Conservation (phyloP, 1,139 yeast genomes). For the Zygoascus hellenicus region DNA sequence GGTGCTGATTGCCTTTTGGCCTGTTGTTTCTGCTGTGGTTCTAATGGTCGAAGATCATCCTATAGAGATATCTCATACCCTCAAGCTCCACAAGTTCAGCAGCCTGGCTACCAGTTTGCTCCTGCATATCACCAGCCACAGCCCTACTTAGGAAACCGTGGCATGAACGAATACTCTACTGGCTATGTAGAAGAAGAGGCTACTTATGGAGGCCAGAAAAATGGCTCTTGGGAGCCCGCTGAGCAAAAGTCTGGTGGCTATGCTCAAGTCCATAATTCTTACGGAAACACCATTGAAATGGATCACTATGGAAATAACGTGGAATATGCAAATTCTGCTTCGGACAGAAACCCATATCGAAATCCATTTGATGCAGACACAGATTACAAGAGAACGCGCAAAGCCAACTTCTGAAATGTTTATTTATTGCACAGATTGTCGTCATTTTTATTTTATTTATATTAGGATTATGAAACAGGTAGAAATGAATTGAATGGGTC, state of each 20-base stretch:
- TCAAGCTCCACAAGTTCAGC: constrained; percentile 7
- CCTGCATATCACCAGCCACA: constrained; percentile 11
- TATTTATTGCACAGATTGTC: no score
- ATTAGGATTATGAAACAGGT: no score
- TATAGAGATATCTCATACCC: constrained; percentile 2
- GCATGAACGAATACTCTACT: constrained; percentile 16
- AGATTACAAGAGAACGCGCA: no score
- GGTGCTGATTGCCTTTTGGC: constrained; percentile 39
- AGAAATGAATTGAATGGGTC: no score
- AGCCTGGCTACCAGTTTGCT: constrained; percentile 10
- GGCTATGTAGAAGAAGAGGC: constrained; percentile 19
- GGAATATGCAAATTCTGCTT: not conserved
- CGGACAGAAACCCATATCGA: no score
- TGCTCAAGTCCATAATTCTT: not conserved
- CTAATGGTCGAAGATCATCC: constrained; percentile 14
- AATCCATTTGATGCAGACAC: no score
- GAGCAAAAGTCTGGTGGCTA: not conserved
- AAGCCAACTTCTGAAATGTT: no score
- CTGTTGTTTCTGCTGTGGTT: constrained; percentile 41
- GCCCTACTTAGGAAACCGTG: constrained; percentile 8
- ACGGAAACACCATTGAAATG: constrained; percentile 17
- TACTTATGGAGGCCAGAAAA: constrained; percentile 7
- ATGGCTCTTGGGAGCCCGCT: no score
- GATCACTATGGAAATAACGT: constrained; percentile 11
- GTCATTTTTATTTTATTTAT: no score